phyloP scores from a whole-genome alignment of 1,139 yeast species.

The Candida buenavistaensis region DNA sequence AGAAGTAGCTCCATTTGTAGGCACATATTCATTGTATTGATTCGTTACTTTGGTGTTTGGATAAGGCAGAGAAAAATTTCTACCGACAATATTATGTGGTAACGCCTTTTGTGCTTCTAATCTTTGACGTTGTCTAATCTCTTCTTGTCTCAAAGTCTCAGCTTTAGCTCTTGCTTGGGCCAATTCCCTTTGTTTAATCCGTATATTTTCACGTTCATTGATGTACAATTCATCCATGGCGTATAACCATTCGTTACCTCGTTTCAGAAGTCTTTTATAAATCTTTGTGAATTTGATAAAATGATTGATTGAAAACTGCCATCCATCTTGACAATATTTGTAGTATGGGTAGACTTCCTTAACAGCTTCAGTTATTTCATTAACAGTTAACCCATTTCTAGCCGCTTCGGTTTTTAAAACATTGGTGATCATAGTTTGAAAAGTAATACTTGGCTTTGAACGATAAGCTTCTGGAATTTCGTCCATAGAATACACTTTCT shows the following conservation, averaged over 20 bases:
- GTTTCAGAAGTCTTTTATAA: conserved; percentile 71
- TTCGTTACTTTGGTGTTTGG: conserved; percentile 21
- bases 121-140: conserved; percentile 44
- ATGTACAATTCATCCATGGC: conserved; percentile 83
- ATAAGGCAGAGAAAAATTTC: conserved; percentile 28
- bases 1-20: conserved; percentile 6
- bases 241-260: conserved; percentile 80
- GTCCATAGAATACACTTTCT: conserved; percentile 61
- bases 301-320: conserved; percentile 95
- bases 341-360: conserved; percentile 89
- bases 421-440: conserved; percentile 75
- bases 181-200: conserved; percentile 66
- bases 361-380: conserved; percentile 84
- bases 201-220: conserved; percentile 74
- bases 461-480: conserved; percentile 89
- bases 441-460: conserved; percentile 77
- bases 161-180: conserved; percentile 60
- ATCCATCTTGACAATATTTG: conserved; percentile 91
- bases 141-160: conserved; percentile 55
- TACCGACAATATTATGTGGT: conserved; percentile 27
- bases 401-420: conserved; percentile 69
- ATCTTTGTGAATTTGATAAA: conserved; percentile 83
- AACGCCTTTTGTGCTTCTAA: conserved; percentile 30
- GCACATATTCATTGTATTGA: conserved; percentile 26
- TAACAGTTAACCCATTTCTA: conserved; percentile 64